Evolutionary conservation across 352 stramenopile genomes (phyloP).

Genomic region (Pythium volutum): DNA sequence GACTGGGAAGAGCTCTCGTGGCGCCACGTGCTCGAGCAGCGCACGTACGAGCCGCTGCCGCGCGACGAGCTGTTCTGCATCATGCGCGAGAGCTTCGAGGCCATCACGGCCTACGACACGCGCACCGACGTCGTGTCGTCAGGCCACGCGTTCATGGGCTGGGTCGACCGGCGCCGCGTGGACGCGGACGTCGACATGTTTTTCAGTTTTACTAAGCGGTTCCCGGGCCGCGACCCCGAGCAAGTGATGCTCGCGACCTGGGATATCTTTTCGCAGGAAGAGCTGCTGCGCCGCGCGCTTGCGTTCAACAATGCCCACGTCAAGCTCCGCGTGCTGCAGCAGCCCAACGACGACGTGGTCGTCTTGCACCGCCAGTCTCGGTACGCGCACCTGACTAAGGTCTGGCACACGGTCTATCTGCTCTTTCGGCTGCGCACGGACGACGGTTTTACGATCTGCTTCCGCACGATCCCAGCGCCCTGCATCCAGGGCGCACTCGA

Average conservation of each 20-base stretch:
- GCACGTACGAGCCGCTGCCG: constrained; percentile 33
- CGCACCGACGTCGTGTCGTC: constrained; percentile 42
- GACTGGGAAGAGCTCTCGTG: constrained; percentile 21
- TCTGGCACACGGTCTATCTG: constrained; percentile 64
- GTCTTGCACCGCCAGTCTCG: constrained; percentile 51
- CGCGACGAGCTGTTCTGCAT: constrained; percentile 35
- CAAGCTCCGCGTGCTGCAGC: constrained; percentile 43
- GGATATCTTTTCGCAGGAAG: constrained; percentile 38
- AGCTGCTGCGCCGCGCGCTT: constrained; percentile 37
- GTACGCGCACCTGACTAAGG: constrained; percentile 32
- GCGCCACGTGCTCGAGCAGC: constrained; percentile 20
- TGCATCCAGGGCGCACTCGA: constrained; percentile 45
- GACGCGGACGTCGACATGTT: constrained; percentile 41
- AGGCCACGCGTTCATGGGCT: constrained; percentile 47
- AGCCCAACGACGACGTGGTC: constrained; percentile 44
- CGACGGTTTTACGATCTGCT: constrained; percentile 53
- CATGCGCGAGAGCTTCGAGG: constrained; percentile 55
- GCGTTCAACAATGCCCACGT: constrained; percentile 34
- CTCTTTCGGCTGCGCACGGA: constrained; percentile 61
- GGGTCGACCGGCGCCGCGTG: constrained; percentile 42
- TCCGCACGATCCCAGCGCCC: constrained; percentile 54
- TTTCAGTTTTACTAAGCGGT: constrained; percentile 65
- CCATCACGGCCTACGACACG: constrained; percentile 45
- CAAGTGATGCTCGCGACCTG: constrained; percentile 45
- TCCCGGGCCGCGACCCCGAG: constrained; percentile 35